Evolutionary conservation across 306 rosid species (phyloP), one percentile per base, ranked within the genome.

Genomic region (Phaseolus lunatus): DNA sequence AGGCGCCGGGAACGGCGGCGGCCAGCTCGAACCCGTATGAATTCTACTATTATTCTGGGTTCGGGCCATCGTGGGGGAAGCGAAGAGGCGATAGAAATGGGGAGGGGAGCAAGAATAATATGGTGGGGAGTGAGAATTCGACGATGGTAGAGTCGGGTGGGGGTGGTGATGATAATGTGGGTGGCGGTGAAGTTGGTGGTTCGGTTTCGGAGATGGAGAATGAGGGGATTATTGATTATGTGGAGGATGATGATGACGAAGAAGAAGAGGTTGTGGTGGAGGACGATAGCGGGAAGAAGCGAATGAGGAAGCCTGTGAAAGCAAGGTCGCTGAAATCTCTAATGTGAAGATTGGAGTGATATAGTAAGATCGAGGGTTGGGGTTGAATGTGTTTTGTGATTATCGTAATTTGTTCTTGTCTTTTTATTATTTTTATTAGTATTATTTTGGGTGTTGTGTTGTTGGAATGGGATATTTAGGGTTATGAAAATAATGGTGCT

Each of bases 271-370:
- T 85, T 0, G 79, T 43, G 2, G 79, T 43, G 2, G 87, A 72
- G 2, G 86, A 81, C 0, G 75, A 78, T 2, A 64, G 79, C 49
- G 87, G 89, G 41, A 90, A 84, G 73, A 90, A 85, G 80, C 68
- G 90, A 81, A 85, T 85, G 87, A 80, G 98, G 86, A 94, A 87
- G 76, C 95, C 96, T 0, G 91, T 90, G 77, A 94, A 94, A 80
- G 97, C 91, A 5, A 86, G 97, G 80, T 94, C 97, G 31, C 59
- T 94, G 69, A 94, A 94, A 79, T 94, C 98, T 12, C 80, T 94
- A 1, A 92, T 94, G 98, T 92, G 81, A 86, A 52, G 29, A n/a
- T n/a, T 50, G 44, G 43, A 47, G 70, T 20, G 44, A 53, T 27
- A 58, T 66, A 77, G 78, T 75, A 75, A 75, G 66, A 81, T 74